phyloP scores from a whole-genome alignment of 2,329 filamentous ascomycete genomes.

The Massarina eburnea region DNA sequence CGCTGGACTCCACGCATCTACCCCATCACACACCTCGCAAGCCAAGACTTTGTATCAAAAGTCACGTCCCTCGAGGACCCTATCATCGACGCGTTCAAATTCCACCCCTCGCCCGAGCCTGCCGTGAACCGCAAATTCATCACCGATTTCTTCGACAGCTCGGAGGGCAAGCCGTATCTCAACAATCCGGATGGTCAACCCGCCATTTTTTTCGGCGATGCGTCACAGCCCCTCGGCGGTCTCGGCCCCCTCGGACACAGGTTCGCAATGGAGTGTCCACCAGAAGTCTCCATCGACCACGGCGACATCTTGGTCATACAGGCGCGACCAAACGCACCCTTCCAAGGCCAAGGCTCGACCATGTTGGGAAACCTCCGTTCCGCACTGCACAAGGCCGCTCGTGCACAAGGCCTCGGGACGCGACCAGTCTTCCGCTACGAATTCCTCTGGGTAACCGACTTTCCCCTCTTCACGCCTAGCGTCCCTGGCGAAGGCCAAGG shows the following conservation, averaged over 20 bases:
- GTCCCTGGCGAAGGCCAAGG: slow-evolving; percentile 75
- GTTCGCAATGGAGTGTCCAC: slow-evolving; percentile 61
- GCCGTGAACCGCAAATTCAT: slow-evolving; percentile 64
- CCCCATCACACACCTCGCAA: slow-evolving; percentile 64
- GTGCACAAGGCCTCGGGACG: slow-evolving; percentile 60
- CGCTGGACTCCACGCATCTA: slow-evolving; percentile 72
- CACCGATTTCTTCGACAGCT: slow-evolving; percentile 68
- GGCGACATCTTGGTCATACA: slow-evolving; percentile 83
- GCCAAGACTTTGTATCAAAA: slow-evolving; percentile 68
- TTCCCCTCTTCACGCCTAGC: slow-evolving; percentile 84
- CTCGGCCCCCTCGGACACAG: slow-evolving; percentile 78
- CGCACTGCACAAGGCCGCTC: slow-evolving; percentile 68
- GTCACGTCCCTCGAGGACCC: slow-evolving; percentile 70
- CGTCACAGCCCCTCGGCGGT: slow-evolving; percentile 71
- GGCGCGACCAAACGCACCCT: slow-evolving; percentile 67
- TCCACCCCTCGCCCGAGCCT: slow-evolving; percentile 60
- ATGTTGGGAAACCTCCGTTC: slow-evolving; percentile 71
- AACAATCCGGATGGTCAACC: slow-evolving; percentile 77
- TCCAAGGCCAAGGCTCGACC: slow-evolving; percentile 69
- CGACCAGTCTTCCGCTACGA: slow-evolving; percentile 52
- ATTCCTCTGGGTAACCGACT: slow-evolving; percentile 86
- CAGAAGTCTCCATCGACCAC: slow-evolving; percentile 53
- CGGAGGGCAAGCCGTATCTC: slow-evolving; percentile 60
- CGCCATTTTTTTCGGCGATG: slow-evolving; percentile 75
- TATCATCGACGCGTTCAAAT: slow-evolving; percentile 72